Base-by-base conservation (phyloP, 371 early-diverging fungal genomes). In the Mucor sp. region DNA sequence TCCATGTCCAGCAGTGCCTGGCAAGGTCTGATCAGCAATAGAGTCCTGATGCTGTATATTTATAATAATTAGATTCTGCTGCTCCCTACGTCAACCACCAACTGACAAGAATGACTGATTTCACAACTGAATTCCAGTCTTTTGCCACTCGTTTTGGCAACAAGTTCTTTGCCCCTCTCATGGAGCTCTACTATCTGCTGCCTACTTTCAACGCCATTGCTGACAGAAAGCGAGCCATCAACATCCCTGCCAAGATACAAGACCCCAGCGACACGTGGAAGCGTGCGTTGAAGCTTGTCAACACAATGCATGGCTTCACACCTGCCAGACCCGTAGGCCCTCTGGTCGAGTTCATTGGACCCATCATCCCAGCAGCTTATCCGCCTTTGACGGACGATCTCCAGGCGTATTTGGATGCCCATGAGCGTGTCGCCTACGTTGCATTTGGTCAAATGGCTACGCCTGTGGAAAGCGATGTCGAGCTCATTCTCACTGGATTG, bases 361-460 rank as follows among this genome's bases (percentile, higher is more conserved):
- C 81, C 0, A 70, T 81, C 0, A 9, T 78, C 1, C 66, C 69
- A 1, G 57, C 68, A 25, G 15, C 32, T 0, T 74, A 72, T 23
- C 33, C 66, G 6, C 60, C 70, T 1, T 43, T 83, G 12, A 65
- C 67, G 4, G 27, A 19, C 0, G 63, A 62, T 1, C 41, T 78
- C 0, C 17, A 56, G 12, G 15, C 32, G 3, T 83, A 72, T 32
- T 41, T 77, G 5, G 66, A 72, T 37, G 4, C 44, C 1, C 75
- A 74, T 33, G 5, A 39, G 11, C 66, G 67, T 2, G 74, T 83
- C 11, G 72, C 66, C 1, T 83, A 79, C 59, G 60, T 79, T 27
- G 81, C 78, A 0, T 83, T 83, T 68, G 81, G 80, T 4, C 79
- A 79, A 27, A 72, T 61, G 9, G 75, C 72, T 4, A 50, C 57